Percentiles rank a stretch among this genome's conserved stretches.
phyloP scores from a whole-genome alignment of 75 land plant species.

The Cryptomeria japonica region DNA sequence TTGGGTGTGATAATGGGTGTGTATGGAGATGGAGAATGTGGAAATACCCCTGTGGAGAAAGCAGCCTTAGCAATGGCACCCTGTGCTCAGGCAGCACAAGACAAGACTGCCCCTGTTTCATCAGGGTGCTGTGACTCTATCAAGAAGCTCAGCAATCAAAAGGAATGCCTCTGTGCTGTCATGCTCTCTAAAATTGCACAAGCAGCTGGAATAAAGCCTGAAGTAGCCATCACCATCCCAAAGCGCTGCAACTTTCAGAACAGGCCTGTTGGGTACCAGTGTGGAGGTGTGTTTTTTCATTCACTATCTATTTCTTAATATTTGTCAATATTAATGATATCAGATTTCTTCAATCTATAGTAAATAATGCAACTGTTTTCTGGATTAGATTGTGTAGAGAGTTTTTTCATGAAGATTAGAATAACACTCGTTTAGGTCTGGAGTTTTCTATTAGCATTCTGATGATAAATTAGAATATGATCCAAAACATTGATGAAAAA shows the following conservation, averaged over 20 bases:
- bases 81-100: slow-evolving; percentile 35
- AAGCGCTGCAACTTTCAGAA: slow-evolving; percentile 50
- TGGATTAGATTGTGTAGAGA: no score
- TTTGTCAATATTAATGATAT: no score
- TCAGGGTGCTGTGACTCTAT: slow-evolving; percentile 39
- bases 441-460: no score
- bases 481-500: no score
- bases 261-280: slow-evolving; percentile 56
- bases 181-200: slow-evolving; percentile 51
- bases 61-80: slow-evolving; percentile 23
- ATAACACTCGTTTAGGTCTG: no score
- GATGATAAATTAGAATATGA: no score
- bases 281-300: slow-evolving; percentile 36
- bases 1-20: not conserved
- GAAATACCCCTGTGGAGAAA: slow-evolving; percentile 25
- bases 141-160: slow-evolving; percentile 28
- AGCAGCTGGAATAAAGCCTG: slow-evolving; percentile 35
- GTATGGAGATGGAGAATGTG: slow-evolving; percentile 39
- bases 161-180: slow-evolving; percentile 56
- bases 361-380: no score
- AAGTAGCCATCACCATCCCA: slow-evolving; percentile 53
- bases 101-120: slow-evolving; percentile 32
- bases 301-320: no score
- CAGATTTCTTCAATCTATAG: no score
- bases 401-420: no score